Percentiles rank a stretch among this genome's conserved stretches.
These are phyloP conservation scores for Sambucus nigra DNA, from an alignment of 129 eudicot species.

Conservation along the genomic window DNA sequence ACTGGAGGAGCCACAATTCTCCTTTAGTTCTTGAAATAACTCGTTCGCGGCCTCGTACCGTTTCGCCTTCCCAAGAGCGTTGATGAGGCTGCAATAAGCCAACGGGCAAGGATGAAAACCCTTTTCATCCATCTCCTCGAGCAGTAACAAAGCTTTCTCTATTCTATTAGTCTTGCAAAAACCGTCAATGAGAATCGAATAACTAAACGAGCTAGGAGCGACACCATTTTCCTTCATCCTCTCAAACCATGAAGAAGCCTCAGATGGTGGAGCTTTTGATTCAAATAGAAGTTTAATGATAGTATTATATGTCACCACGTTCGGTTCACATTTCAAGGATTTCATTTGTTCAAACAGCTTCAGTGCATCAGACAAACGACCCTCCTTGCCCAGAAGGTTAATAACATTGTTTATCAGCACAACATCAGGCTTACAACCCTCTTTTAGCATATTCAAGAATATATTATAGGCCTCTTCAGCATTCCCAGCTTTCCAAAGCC, in stretches of 20 bases:
- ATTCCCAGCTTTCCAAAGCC: constrained; percentile 63
- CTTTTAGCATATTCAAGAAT: constrained; percentile 47
- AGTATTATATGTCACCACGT: constrained; percentile 85
- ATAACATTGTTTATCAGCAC: constrained; percentile 81
- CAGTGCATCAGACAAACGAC: constrained; percentile 54
- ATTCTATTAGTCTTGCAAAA: constrained; percentile 72
- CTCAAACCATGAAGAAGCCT: constrained; percentile 48
- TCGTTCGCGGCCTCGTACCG: constrained; percentile 92
- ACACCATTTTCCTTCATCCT: constrained; percentile 63
- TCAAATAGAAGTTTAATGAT: constrained; percentile 65
- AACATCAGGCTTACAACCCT: constrained; percentile 71
- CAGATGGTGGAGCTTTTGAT: constrained; percentile 49
- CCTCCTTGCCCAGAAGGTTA: constrained; percentile 66
- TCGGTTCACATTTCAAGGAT: constrained; percentile 56
- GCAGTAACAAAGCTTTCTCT: constrained; percentile 67
- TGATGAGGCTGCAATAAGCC: constrained; percentile 88
- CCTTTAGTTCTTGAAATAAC: constrained; percentile 80
- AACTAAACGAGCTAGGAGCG: constrained; percentile 69
- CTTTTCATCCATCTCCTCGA: constrained; percentile 95
- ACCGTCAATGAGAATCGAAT: constrained; percentile 86
- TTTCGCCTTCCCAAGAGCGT: constrained; percentile 71
- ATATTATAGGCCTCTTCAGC: constrained; percentile 68
- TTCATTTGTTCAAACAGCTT: constrained; percentile 78
- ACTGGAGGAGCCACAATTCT: constrained; percentile 74
- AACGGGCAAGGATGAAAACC: constrained; percentile 94